A percentile compares a stretch with the other conserved stretches of the same genome.
These are phyloP conservation scores for Somion occarium DNA, from an alignment of 1,284 basidiomycete genomes.

Conservation along the genomic window DNA sequence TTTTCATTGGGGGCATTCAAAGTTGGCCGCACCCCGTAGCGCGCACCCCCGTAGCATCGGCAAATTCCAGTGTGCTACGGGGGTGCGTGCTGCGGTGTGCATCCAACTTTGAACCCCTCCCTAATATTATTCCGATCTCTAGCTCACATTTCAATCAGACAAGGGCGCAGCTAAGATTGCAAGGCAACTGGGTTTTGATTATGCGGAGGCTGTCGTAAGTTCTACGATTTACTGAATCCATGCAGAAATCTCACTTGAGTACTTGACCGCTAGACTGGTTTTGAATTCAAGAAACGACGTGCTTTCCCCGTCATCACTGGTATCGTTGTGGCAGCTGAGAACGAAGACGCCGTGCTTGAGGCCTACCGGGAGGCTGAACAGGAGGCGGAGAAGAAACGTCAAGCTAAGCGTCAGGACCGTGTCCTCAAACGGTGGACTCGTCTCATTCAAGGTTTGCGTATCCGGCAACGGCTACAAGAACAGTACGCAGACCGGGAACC, in stretches of 20 bases:
- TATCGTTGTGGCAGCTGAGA: constrained; percentile 82
- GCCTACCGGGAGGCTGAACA: constrained; percentile 84
- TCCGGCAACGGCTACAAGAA: constrained; percentile 76
- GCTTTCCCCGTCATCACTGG: constrained; percentile 86
- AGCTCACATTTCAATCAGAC: constrained; percentile 43
- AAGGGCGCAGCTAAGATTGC: constrained; percentile 90
- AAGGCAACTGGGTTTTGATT: constrained; percentile 81
- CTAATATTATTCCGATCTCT: no score
- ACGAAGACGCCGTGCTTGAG: constrained; percentile 75
- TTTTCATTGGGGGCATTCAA: constrained; percentile 10
- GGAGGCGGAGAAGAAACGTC: constrained; percentile 73
- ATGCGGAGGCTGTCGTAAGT: constrained; percentile 89
- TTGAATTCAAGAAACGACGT: constrained; percentile 91
- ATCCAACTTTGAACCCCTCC: no score
- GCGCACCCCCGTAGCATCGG: no score
- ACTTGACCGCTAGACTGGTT: constrained; percentile 61
- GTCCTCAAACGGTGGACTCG: constrained; percentile 88
- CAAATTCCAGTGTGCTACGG: no score
- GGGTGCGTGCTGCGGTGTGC: no score
- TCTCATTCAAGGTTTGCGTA: constrained; percentile 84
- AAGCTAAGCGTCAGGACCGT: constrained; percentile 72
- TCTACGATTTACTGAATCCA: constrained; percentile 1
- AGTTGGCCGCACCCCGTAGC: no score
- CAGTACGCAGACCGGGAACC: constrained; percentile 60
- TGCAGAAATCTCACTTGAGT: neutral